Conservation (phyloP, 805 yeast species). For the Kluyveromyces wickerhamii region DNA sequence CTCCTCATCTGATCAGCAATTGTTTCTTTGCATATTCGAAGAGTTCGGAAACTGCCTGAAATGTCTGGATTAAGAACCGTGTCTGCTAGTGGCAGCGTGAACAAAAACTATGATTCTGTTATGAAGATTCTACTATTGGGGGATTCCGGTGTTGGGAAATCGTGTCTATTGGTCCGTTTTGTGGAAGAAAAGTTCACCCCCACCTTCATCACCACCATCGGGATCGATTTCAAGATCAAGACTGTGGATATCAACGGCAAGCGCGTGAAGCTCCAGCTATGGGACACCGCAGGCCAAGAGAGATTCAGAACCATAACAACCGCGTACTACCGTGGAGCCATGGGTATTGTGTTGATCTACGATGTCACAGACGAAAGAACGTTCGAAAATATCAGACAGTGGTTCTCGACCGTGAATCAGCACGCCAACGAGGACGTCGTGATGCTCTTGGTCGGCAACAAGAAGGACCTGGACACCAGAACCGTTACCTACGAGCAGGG, state of each 20-base stretch:
- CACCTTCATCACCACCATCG: conserved; percentile 93
- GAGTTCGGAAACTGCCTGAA: too few relatives aligned
- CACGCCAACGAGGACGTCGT: conserved; percentile 97
- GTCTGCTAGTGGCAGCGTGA: conserved; percentile 20
- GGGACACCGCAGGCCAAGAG: conserved; percentile 99
- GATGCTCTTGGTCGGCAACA: conserved; percentile 89
- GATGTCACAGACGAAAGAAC: conserved; percentile 87
- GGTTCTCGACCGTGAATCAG: conserved; percentile 94
- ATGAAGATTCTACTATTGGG: conserved; percentile 91
- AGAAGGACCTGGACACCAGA: conserved; percentile 84
- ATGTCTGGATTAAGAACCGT: conserved; percentile 28
- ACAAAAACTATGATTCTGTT: conserved; percentile 62
- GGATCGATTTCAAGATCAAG: conserved; percentile 96
- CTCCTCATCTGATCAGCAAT: too few relatives aligned
- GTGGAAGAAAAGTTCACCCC: conserved; percentile 97
- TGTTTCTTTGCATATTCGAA: too few relatives aligned
- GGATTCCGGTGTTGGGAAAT: conserved; percentile 84
- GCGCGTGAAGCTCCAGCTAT: conserved; percentile 86
- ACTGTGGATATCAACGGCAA: conserved; percentile 91
- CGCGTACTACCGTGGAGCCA: conserved; percentile 86
- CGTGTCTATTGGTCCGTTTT: conserved; percentile 84
- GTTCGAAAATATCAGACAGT: conserved; percentile 83
- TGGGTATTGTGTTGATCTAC: conserved; percentile 77
- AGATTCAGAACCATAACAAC: conserved; percentile 90
- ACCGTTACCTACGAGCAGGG: conserved; percentile 89